Evolutionary conservation across 2,329 filamentous ascomycete species (phyloP).

Genomic region (Diaporthe ilicicola): DNA sequence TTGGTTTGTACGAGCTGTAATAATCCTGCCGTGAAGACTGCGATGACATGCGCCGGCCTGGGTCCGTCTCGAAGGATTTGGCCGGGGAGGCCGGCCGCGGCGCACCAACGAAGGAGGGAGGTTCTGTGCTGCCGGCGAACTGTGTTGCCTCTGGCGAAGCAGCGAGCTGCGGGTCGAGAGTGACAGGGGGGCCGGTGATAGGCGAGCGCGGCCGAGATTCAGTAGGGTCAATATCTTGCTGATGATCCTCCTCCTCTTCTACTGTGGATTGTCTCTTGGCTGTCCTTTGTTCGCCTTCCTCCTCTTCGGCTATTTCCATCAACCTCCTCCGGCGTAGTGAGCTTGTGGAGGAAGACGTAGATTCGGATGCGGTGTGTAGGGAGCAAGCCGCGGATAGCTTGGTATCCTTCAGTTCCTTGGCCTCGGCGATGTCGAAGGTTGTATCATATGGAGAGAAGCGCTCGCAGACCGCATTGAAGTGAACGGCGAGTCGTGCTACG

Average conservation of each 20-base stretch:
- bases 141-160: slow-evolving; percentile 57
- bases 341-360: slow-evolving; percentile 84
- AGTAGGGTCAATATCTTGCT: slow-evolving; percentile 37
- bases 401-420: slow-evolving; percentile 86
- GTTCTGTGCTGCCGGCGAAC: slow-evolving; percentile 59
- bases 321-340: slow-evolving; percentile 80
- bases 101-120: slow-evolving; percentile 60
- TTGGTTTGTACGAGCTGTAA: slow-evolving; percentile 70
- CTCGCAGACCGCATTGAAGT: slow-evolving; percentile 73
- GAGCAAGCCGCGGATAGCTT: slow-evolving; percentile 89
- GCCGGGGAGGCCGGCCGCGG: slow-evolving; percentile 55
- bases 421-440: slow-evolving; percentile 76
- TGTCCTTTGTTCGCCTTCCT: slow-evolving; percentile 73
- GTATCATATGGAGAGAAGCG: slow-evolving; percentile 87
- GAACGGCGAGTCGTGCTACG: slow-evolving; percentile 81
- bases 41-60: slow-evolving; percentile 55
- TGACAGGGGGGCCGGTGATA: slow-evolving; percentile 50
- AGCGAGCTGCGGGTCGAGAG: slow-evolving; percentile 61
- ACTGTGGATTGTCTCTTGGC: slow-evolving; percentile 66
- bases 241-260: slow-evolving; percentile 55
- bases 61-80: slow-evolving; percentile 51
- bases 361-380: slow-evolving; percentile 85
- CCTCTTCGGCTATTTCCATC: slow-evolving; percentile 94
- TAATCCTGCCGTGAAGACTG: slow-evolving; percentile 62
- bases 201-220: slow-evolving; percentile 43